phyloP scores from a whole-genome alignment of 2,329 filamentous ascomycete genomes.

The Fusarium verrucosum region DNA sequence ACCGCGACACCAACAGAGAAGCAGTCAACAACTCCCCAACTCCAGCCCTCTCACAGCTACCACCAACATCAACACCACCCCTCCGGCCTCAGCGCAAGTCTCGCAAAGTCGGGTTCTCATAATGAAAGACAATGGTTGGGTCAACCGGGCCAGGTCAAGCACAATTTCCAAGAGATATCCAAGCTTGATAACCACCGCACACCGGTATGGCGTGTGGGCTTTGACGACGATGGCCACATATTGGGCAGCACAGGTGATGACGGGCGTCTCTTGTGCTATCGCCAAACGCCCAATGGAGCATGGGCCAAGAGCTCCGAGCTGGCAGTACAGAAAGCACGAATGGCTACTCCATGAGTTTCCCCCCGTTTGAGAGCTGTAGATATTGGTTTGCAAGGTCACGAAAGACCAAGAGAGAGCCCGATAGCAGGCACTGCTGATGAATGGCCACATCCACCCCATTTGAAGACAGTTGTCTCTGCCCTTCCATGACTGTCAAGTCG shows the following conservation, averaged over 20 bases:
- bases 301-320: slow-evolving; percentile 71
- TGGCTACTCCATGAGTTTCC: slow-evolving; percentile 55
- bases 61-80: slow-evolving; percentile 51
- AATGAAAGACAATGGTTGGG: slow-evolving; percentile 64
- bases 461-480: not conserved
- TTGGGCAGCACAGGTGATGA: slow-evolving; percentile 81
- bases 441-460: too few relatives aligned
- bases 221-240: slow-evolving; percentile 75
- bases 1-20: slow-evolving; percentile 34
- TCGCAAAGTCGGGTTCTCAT: slow-evolving; percentile 58
- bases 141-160: slow-evolving; percentile 71
- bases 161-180: slow-evolving; percentile 70
- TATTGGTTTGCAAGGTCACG: not conserved
- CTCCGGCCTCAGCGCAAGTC: slow-evolving; percentile 62
- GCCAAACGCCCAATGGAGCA: slow-evolving; percentile 65
- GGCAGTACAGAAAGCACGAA: slow-evolving; percentile 64
- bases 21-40: slow-evolving; percentile 40
- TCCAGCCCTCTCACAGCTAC: slow-evolving; percentile 34
- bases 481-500: not conserved
- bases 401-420: not conserved
- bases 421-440: not conserved
- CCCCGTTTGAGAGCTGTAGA: not conserved
- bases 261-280: slow-evolving; percentile 70
- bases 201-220: slow-evolving; percentile 79
- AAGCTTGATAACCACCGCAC: slow-evolving; percentile 73